Evolutionary conservation across 2,329 filamentous ascomycete species (phyloP).

Genomic region (Clonostachys rosea): DNA sequence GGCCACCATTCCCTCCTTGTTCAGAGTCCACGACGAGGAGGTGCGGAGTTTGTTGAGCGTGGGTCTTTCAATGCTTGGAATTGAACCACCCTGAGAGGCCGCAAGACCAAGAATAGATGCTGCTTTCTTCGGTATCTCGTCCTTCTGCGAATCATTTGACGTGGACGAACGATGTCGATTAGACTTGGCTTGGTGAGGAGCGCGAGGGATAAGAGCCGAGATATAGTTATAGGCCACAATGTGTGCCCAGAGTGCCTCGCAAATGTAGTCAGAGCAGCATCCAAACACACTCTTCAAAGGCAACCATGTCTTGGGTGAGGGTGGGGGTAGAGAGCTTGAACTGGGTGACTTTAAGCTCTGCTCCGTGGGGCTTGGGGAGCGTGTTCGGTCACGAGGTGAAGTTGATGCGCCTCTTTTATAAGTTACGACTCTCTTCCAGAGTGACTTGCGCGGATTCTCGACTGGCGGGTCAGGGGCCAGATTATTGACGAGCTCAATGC

Average conservation of each 20-base stretch:
- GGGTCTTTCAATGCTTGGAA: slow-evolving; percentile 8
- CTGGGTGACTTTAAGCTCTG: neutral
- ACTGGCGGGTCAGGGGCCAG: slow-evolving; percentile 8
- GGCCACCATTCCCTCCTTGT: slow-evolving; percentile 15
- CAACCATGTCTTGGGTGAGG: slow-evolving; percentile 22
- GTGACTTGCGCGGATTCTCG: slow-evolving; percentile 15
- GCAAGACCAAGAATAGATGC: slow-evolving; percentile 44
- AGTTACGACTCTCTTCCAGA: slow-evolving; percentile 29
- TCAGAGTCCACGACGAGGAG: slow-evolving; percentile 13
- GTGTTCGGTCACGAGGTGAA: neutral
- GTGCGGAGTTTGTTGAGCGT: slow-evolving; percentile 15
- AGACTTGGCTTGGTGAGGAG: neutral
- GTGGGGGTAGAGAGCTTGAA: neutral
- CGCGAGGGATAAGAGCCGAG: slow-evolving; percentile 20
- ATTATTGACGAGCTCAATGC: slow-evolving; percentile 12
- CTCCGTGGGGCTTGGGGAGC: too few relatives aligned
- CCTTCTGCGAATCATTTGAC: neutral
- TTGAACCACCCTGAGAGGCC: slow-evolving; percentile 7
- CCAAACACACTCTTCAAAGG: slow-evolving; percentile 48
- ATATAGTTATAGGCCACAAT: slow-evolving; percentile 57
- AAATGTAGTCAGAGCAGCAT: slow-evolving; percentile 46
- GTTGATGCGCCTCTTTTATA: slow-evolving; percentile 10
- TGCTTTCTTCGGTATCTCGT: slow-evolving; percentile 42
- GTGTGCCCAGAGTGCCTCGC: slow-evolving; percentile 55
- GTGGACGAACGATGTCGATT: neutral